Percentiles rank a stretch among this genome's conserved stretches.
Evolutionary conservation across 768 basidiomycete species (phyloP).

Genomic region (Tremella mesenterica): DNA sequence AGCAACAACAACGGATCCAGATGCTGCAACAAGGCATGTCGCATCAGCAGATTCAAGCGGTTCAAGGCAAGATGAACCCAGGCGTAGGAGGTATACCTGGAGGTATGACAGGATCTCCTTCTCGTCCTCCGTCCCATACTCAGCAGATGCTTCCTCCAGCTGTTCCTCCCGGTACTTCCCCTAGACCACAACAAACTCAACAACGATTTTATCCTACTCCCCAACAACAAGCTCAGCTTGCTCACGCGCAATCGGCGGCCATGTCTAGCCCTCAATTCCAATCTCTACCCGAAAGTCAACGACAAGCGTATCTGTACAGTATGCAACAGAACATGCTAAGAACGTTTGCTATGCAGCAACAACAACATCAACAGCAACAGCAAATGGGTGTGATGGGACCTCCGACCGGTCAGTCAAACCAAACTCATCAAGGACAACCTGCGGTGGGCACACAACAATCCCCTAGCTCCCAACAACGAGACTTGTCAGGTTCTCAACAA

Average conservation of each 20-base stretch:
- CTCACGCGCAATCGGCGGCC: conserved; percentile 5
- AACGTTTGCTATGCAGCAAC: conserved; percentile 10
- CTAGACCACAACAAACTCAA: conserved; percentile 1
- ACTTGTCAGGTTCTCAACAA: conserved; percentile 4
- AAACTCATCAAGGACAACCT: conserved; percentile 11
- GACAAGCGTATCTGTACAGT: conserved; percentile 12
- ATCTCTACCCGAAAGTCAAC: conserved; percentile 4
- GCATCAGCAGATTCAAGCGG: not conserved
- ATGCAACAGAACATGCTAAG: conserved; percentile 15
- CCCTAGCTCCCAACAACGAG: conserved; percentile 1
- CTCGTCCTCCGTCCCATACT: not conserved
- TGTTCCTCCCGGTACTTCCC: not conserved
- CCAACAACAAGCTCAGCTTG: conserved; percentile 5
- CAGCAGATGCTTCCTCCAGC: not conserved
- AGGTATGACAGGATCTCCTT: conserved; percentile 2
- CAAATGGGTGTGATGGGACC: conserved; percentile 7
- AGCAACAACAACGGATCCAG: conserved; percentile 8
- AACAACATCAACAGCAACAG: conserved; percentile 8
- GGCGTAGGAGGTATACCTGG: too few species aligned
- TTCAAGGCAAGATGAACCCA: not conserved
- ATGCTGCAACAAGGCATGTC: not conserved
- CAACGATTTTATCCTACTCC: conserved; percentile 5
- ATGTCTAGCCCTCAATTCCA: not conserved
- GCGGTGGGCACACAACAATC: conserved; percentile 9
- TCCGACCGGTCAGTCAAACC: not conserved